A percentile compares a stretch with the other conserved stretches of the same genome.
Evolutionary conservation across 106 monocot species (phyloP).

Genomic region (Dendrobium nobile): DNA sequence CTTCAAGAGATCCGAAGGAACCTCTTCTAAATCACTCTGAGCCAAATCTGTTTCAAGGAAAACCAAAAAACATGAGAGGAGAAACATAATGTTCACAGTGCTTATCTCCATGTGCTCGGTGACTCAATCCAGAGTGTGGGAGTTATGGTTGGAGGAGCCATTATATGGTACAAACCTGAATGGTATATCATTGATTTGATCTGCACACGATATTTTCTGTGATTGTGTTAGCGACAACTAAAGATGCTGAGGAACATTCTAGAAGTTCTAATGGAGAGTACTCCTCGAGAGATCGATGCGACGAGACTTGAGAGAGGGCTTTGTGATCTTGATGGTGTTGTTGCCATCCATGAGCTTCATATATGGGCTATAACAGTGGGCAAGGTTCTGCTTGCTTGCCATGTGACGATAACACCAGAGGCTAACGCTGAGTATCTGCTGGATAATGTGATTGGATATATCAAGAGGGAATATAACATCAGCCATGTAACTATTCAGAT

Average conservation of each 20-base stretch:
- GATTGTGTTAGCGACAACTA: conserved; percentile 31
- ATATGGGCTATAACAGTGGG: conserved; percentile 57
- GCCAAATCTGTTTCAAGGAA: background rate
- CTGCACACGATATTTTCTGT: conserved; percentile 21
- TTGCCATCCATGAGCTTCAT: conserved; percentile 49
- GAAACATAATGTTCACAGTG: conserved; percentile 40
- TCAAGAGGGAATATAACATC: conserved; percentile 42
- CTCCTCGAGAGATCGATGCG: conserved; percentile 45
- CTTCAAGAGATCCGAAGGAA: conserved; percentile 3
- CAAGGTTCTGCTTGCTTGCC: conserved; percentile 43
- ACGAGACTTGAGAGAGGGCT: conserved; percentile 33
- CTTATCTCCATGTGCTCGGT: conserved; percentile 47
- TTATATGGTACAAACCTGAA: conserved; percentile 48
- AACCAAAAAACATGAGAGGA: background rate
- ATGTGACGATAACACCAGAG: conserved; percentile 26
- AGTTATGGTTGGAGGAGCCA: conserved; percentile 46
- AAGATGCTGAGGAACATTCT: conserved; percentile 41
- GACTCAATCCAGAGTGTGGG: conserved; percentile 45
- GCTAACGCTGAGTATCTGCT: conserved; percentile 32
- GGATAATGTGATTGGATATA: conserved; percentile 32
- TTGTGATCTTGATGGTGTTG: conserved; percentile 30
- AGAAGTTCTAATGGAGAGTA: conserved; percentile 51
- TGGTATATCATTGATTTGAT: too few relatives aligned
- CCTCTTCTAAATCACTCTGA: conserved; percentile 23
- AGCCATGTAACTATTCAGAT: conserved; percentile 58